Evolutionary conservation across 495 filamentous ascomycete genomes (phyloP).

Genomic region (Talaromyces wortmannii): DNA sequence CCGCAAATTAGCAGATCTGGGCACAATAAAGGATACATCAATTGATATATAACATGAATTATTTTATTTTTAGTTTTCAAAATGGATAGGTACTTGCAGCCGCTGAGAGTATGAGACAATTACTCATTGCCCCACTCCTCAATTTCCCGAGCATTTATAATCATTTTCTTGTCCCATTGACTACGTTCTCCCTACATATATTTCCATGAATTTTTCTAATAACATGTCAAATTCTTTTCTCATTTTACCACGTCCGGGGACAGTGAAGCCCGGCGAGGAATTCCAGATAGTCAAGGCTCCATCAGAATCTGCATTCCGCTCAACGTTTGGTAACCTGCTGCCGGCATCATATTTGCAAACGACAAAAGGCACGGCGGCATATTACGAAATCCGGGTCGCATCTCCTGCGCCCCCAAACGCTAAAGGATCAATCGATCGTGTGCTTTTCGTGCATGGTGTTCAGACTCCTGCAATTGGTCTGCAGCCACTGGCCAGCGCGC

Average conservation of each 20-base stretch:
- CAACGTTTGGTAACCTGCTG: constrained; percentile 28
- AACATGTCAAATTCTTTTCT: too few relatives aligned
- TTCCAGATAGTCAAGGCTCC: constrained; percentile 22
- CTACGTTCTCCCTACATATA: too few relatives aligned
- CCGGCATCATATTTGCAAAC: constrained; percentile 25
- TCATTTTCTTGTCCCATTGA: too few relatives aligned
- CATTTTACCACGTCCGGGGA: constrained; percentile 19
- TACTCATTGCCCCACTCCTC: too few relatives aligned
- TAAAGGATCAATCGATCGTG: constrained; percentile 7
- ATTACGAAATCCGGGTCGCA: constrained; percentile 17
- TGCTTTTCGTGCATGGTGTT: constrained; percentile 26
- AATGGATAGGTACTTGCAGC: too few relatives aligned
- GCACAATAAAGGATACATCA: too few relatives aligned
- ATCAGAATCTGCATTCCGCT: constrained; percentile 23
- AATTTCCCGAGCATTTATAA: too few relatives aligned
- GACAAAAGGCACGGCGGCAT: constrained; percentile 21
- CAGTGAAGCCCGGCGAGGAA: not conserved
- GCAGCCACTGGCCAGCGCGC: constrained; percentile 18
- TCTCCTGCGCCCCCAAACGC: constrained; percentile 1
- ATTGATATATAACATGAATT: too few relatives aligned
- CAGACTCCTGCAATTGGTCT: constrained; percentile 31
- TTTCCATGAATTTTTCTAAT: too few relatives aligned
- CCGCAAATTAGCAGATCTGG: too few relatives aligned
- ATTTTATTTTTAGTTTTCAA: too few relatives aligned
- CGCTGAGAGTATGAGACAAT: too few relatives aligned